Evolutionary conservation across 1,284 basidiomycete species (phyloP).

Genomic region (Chalciporus sp.): DNA sequence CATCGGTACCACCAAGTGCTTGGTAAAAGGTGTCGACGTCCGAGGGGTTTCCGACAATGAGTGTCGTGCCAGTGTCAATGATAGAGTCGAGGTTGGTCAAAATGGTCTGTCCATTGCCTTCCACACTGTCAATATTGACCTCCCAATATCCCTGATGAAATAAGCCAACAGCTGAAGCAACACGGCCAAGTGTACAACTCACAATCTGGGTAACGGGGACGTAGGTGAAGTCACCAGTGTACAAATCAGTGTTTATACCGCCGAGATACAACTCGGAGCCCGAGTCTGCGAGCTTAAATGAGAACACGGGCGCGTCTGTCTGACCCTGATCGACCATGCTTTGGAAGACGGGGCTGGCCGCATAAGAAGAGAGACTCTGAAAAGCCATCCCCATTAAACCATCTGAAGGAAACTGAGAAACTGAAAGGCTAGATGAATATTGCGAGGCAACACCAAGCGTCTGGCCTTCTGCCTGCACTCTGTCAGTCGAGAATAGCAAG

Average conservation of each 20-base stretch:
- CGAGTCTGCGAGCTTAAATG: conserved; percentile 37
- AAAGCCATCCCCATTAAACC: conserved; percentile 39
- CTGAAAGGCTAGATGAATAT: conserved; percentile 27
- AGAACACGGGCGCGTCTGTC: conserved; percentile 35
- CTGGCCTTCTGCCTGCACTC: conserved; percentile 14
- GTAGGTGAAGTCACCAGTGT: conserved; percentile 19
- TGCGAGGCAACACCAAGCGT: conserved; percentile 30
- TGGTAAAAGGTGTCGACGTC: conserved; percentile 1
- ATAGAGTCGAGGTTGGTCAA: conserved; percentile 36
- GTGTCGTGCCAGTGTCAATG: conserved; percentile 51
- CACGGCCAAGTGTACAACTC: no score
- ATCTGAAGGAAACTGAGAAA: conserved; percentile 26
- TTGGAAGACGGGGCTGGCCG: conserved; percentile 24
- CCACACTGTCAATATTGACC: conserved; percentile 33
- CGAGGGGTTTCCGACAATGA: conserved; percentile 39
- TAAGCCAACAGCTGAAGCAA: no score
- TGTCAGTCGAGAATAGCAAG: no score
- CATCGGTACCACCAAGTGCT: conserved; percentile 10
- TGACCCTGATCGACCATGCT: conserved; percentile 26
- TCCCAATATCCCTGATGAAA: conserved; percentile 43
- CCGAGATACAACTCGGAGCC: conserved; percentile 43
- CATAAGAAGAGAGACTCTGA: conserved; percentile 21
- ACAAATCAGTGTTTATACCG: conserved; percentile 26
- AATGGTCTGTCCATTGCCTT: conserved; percentile 25
- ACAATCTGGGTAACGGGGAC: conserved; percentile 30